A percentile compares a stretch with the other conserved stretches of the same genome.
These are phyloP conservation scores for Phytophthora litchii DNA, from an alignment of 352 stramenopile genomes.

Conservation along the genomic window DNA sequence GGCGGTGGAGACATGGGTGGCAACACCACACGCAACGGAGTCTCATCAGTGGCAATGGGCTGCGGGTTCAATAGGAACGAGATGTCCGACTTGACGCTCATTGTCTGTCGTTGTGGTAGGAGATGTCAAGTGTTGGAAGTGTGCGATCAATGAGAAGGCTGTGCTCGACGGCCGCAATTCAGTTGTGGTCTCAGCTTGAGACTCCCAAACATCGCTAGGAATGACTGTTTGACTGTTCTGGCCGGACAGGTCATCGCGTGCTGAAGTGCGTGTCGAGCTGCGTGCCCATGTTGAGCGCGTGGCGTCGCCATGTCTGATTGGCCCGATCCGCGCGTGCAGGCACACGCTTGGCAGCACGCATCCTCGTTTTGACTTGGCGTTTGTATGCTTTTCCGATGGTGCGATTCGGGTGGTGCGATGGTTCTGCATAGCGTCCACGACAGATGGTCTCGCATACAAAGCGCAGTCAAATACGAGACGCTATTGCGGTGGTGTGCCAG, in stretches of 20 bases:
- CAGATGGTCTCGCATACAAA: too few relatives aligned
- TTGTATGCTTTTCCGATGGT: constrained; percentile 20
- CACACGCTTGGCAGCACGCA: constrained; percentile 10
- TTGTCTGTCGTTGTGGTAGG: constrained; percentile 6
- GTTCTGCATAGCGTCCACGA: too few relatives aligned
- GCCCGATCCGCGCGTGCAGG: constrained; percentile 8
- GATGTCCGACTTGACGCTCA: constrained; percentile 48
- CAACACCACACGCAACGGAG: not conserved
- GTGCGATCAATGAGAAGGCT: constrained; percentile 3
- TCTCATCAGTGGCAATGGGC: not conserved
- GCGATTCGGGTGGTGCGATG: constrained; percentile 15
- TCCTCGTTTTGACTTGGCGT: constrained; percentile 14
- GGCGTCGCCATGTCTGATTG: constrained; percentile 13
- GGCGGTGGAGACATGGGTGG: constrained; percentile 29
- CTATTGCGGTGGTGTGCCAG: too few relatives aligned
- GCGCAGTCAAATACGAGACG: too few relatives aligned
- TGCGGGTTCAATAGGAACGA: constrained; percentile 53
- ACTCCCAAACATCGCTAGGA: constrained; percentile 2
- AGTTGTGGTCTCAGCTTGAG: constrained; percentile 16
- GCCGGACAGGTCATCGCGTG: too few relatives aligned
- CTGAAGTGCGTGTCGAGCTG: constrained; percentile 4
- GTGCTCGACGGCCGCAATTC: constrained; percentile 13
- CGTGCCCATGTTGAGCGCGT: constrained; percentile 15
- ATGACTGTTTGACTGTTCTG: constrained; percentile 3
- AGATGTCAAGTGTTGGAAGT: not conserved